Evolutionary conservation across 139 green algal genomes (phyloP).

Genomic region (Haematococcus lacustris): DNA sequence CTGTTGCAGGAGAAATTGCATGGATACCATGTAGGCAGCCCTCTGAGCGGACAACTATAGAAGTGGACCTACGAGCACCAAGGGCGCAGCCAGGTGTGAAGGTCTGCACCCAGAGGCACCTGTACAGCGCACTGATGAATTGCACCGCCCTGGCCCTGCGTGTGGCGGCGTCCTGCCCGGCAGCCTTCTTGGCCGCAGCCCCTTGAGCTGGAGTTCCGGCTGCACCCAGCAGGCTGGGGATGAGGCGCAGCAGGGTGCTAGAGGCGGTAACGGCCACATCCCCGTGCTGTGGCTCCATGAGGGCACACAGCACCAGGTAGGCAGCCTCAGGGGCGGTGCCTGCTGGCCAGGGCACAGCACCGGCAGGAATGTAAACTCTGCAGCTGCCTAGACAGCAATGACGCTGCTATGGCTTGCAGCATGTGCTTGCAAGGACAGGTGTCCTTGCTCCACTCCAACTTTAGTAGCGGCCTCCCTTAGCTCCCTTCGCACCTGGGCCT

Average conservation of each 20-base stretch:
- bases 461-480: not conserved
- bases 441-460: not conserved
- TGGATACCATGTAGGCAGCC: no score
- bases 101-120: slow-evolving; percentile 20
- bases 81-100: no score
- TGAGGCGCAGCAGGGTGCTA: slow-evolving; percentile 34
- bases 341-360: not conserved
- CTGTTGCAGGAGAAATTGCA: no score
- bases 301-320: not conserved
- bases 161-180: slow-evolving; percentile 7
- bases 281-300: not conserved
- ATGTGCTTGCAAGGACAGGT: not conserved
- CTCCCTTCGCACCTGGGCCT: not conserved
- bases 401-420: not conserved
- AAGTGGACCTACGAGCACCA: no score
- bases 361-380: not conserved
- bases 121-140: slow-evolving; percentile 28
- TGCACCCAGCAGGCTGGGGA: no score
- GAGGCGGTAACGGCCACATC: not conserved
- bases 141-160: slow-evolving; percentile 16
- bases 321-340: not conserved
- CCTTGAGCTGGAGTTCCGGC: slow-evolving; percentile 25
- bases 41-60: no score
- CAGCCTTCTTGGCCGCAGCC: no score
- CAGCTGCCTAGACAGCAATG: not conserved